These are phyloP conservation scores for Cercospora sp. DNA, from an alignment of 2,329 filamentous ascomycete genomes.

Conservation along the genomic window DNA sequence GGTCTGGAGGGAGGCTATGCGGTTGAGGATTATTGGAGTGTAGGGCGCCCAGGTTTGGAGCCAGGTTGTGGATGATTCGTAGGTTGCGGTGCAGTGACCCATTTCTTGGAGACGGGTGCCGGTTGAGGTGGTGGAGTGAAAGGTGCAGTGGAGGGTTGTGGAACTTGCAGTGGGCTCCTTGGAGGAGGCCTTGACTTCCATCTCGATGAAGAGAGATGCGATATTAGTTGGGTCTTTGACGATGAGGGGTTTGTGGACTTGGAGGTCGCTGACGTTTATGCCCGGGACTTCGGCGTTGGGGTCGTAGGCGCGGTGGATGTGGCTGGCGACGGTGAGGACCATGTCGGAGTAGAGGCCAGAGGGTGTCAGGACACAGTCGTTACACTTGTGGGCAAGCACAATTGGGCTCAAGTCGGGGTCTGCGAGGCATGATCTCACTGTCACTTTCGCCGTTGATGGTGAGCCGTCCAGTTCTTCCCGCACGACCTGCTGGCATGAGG, in stretches of 20 bases:
- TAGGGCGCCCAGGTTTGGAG: constrained; percentile 26
- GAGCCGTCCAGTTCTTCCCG: constrained; percentile 20
- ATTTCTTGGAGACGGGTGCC: constrained; percentile 30
- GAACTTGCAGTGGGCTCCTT: background rate
- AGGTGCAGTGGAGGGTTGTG: constrained; percentile 22
- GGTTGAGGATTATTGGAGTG: constrained; percentile 21
- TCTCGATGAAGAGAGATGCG: constrained; percentile 31
- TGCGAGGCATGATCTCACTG: constrained; percentile 31
- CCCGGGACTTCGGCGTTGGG: constrained; percentile 21
- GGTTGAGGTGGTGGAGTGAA: constrained; percentile 29
- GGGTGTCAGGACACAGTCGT: constrained; percentile 36
- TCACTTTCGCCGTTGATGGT: constrained; percentile 20
- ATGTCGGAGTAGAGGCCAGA: constrained; percentile 40
- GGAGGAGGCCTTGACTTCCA: constrained; percentile 23
- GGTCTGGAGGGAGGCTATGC: constrained; percentile 25
- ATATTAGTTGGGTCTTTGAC: constrained; percentile 26
- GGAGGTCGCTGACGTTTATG: constrained; percentile 31
- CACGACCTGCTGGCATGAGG: constrained; percentile 31
- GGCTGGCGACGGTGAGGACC: constrained; percentile 33
- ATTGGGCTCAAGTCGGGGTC: constrained; percentile 28
- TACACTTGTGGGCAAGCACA: constrained; percentile 39
- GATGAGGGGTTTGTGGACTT: constrained; percentile 34
- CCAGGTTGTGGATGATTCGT: constrained; percentile 27
- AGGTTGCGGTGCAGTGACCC: constrained; percentile 31
- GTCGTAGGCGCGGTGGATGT: constrained; percentile 27